Conservation (phyloP, 2,329 filamentous ascomycete genomes). For the Immersiporthe knoxdaviesiana region DNA sequence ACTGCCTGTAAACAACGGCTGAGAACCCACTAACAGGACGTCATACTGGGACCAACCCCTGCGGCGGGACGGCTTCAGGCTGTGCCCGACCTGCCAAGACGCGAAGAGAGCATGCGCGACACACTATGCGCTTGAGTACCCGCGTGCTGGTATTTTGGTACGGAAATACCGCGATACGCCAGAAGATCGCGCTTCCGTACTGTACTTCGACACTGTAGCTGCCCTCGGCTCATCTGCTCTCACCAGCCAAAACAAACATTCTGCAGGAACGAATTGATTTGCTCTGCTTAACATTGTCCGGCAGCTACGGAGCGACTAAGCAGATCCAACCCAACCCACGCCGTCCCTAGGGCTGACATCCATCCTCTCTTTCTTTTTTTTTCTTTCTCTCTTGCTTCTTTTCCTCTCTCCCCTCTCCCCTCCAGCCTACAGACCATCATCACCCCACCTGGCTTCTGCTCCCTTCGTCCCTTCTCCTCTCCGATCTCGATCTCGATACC, state of each 20-base stretch:
- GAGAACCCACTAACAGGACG: background rate
- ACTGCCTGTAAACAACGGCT: background rate
- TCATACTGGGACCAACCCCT: background rate
- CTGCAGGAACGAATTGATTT: background rate
- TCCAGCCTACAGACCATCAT: background rate
- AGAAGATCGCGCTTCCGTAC: background rate
- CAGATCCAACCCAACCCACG: background rate
- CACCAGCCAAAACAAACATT: background rate
- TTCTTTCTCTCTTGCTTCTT: too few relatives aligned
- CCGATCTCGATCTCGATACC: background rate
- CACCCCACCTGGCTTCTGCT: conserved; percentile 23
- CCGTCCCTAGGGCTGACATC: conserved; percentile 5
- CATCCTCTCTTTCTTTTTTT: background rate
- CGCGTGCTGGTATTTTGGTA: background rate
- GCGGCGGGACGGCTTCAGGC: background rate
- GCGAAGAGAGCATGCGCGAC: background rate
- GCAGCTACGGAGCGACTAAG: background rate
- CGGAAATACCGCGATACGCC: background rate
- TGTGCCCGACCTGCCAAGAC: background rate
- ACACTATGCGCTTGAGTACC: background rate
- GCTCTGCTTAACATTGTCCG: background rate
- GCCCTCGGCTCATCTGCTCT: background rate
- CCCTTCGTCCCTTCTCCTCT: conserved; percentile 12
- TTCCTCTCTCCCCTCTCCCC: background rate
- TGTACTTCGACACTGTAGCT: background rate